Evolutionary conservation across 1,139 yeast genomes (phyloP).

Genomic region (Suhomyces ambrosiae): DNA sequence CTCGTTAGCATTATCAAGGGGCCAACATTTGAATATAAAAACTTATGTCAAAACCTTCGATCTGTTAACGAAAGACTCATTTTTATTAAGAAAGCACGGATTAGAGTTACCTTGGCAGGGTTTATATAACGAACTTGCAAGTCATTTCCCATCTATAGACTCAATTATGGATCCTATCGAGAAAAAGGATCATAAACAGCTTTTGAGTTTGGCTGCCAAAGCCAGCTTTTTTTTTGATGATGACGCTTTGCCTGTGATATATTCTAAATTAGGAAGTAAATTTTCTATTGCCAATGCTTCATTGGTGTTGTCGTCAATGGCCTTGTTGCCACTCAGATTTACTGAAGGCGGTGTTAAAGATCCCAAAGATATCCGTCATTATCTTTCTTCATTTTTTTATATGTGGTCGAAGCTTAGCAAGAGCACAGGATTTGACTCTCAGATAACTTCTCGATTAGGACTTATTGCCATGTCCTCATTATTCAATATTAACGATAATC

Average conservation of each 20-base stretch:
- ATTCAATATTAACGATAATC: constrained; percentile 29
- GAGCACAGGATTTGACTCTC: constrained; percentile 63
- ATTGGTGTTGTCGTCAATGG: constrained; percentile 57
- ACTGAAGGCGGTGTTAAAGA: constrained; percentile 27
- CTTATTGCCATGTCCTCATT: constrained; percentile 58
- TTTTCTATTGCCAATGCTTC: constrained; percentile 63
- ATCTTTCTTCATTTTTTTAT: constrained; percentile 67
- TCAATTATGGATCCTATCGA: constrained; percentile 35
- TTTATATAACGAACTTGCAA: constrained; percentile 40
- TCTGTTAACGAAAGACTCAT: constrained; percentile 53
- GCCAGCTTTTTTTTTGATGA: constrained; percentile 50
- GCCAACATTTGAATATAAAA: constrained; percentile 66
- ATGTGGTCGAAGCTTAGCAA: constrained; percentile 69
- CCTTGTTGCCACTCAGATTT: constrained; percentile 50
- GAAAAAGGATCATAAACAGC: constrained; percentile 44
- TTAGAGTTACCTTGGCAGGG: constrained; percentile 56
- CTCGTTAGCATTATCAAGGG: constrained; percentile 71
- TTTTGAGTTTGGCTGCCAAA: constrained; percentile 48
- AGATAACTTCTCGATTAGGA: constrained; percentile 67
- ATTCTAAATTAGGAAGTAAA: constrained; percentile 43
- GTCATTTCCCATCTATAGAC: constrained; percentile 38
- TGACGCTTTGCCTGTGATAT: constrained; percentile 40
- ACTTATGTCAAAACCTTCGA: constrained; percentile 69
- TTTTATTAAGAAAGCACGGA: constrained; percentile 37
- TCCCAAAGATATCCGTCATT: constrained; percentile 50